Evolutionary conservation across 495 filamentous ascomycete genomes (phyloP).

Genomic region (Penicillium bialowiezense): DNA sequence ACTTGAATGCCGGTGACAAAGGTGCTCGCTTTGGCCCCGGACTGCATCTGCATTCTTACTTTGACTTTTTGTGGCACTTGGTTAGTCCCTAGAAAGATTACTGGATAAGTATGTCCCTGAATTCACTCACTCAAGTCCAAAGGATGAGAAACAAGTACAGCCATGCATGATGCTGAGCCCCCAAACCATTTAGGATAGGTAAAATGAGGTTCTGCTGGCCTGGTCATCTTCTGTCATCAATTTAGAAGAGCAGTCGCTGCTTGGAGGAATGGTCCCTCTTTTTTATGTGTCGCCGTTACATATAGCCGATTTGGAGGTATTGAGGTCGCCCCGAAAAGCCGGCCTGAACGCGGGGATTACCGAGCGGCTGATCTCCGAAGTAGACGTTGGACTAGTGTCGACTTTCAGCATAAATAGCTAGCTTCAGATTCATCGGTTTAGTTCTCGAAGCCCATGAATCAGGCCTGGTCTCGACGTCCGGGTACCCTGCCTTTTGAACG

Average conservation of each 20-base stretch:
- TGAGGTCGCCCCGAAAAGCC: not conserved
- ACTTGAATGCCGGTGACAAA: constrained; percentile 31
- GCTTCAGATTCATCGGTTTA: too few relatives aligned
- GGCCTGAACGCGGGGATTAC: constrained; percentile 1
- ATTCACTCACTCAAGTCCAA: constrained; percentile 40
- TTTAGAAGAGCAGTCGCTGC: too few relatives aligned
- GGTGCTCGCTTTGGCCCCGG: constrained; percentile 28
- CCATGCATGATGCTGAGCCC: constrained; percentile 43
- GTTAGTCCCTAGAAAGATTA: not conserved
- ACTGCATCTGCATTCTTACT: constrained; percentile 33
- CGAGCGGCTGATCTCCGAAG: not conserved
- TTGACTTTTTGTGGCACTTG: constrained; percentile 22
- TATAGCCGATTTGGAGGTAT: constrained; percentile 5
- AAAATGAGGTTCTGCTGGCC: not conserved
- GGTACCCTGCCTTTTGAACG: too few relatives aligned
- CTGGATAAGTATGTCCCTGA: not conserved
- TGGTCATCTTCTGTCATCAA: not conserved
- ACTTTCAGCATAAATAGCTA: too few relatives aligned
- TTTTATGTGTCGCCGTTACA: not conserved
- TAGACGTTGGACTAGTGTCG: not conserved
- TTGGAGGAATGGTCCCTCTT: too few relatives aligned
- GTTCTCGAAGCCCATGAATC: too few relatives aligned
- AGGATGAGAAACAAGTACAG: constrained; percentile 40
- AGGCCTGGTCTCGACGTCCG: too few relatives aligned
- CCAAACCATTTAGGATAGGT: constrained; percentile 43